Conservation (phyloP, 2,329 filamentous ascomycete genomes). For the Fusarium sororula region DNA sequence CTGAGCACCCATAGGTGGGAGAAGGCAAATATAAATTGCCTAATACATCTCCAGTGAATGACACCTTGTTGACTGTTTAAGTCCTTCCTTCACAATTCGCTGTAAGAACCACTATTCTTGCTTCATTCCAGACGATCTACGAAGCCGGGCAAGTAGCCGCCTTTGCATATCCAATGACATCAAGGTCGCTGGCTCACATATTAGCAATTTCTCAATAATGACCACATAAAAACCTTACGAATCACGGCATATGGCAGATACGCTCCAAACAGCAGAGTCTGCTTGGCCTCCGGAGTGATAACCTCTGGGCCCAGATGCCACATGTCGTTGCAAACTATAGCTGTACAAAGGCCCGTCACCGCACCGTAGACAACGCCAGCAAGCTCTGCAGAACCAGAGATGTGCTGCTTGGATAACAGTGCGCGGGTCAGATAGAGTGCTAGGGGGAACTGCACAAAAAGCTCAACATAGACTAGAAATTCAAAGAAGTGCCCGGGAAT, state of each 20-base stretch:
- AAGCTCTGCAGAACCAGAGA: background rate
- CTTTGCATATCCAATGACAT: background rate
- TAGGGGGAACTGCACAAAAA: background rate
- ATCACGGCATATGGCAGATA: background rate
- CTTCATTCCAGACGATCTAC: background rate
- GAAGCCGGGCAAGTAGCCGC: background rate
- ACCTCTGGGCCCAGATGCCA: background rate
- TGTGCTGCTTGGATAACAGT: background rate
- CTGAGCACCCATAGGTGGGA: background rate
- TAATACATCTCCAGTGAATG: background rate
- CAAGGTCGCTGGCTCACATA: background rate
- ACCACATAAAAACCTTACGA: background rate
- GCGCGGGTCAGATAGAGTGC: background rate
- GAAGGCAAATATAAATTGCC: accelerated
- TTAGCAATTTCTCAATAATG: background rate
- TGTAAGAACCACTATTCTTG: background rate
- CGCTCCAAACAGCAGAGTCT: background rate
- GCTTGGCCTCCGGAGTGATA: background rate
- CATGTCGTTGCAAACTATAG: background rate
- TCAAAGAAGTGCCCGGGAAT: background rate
- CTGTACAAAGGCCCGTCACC: background rate
- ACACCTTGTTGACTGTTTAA: background rate
- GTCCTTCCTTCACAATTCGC: background rate
- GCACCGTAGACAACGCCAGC: background rate
- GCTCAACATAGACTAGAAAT: background rate